A percentile compares a stretch with the other conserved stretches of the same genome.
Conservation (phyloP, 1,284 basidiomycete genomes). For the Malassezia furfur region DNA sequence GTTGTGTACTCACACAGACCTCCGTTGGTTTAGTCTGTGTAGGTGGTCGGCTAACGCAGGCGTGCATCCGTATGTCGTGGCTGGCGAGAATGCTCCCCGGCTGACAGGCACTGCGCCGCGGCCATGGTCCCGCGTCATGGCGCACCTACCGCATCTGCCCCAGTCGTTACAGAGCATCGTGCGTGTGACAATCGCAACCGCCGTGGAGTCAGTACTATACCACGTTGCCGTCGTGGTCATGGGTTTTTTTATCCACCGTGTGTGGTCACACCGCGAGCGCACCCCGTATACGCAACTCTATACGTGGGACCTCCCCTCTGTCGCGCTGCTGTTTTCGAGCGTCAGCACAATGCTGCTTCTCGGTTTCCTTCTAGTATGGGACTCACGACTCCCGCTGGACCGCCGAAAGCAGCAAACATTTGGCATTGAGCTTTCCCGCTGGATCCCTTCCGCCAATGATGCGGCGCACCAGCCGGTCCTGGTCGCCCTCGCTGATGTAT, state of each 20-base stretch:
- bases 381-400: not conserved
- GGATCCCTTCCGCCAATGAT: not conserved
- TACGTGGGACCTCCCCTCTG: constrained; percentile 6
- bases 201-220: not conserved
- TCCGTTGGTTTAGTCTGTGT: constrained; percentile 18
- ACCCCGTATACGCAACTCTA: not conserved
- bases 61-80: not conserved
- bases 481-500: not conserved
- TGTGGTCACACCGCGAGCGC: not conserved
- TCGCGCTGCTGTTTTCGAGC: constrained; percentile 16
- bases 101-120: not conserved
- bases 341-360: constrained; percentile 15
- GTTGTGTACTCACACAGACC: constrained; percentile 4
- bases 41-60: not conserved
- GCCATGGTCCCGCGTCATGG: not conserved
- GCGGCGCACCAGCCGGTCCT: not conserved
- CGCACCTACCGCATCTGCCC: not conserved
- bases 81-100: not conserved
- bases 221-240: not conserved
- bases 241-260: not conserved
- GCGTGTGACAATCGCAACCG: not conserved
- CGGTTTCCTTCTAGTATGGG: constrained; percentile 17
- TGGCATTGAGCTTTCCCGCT: not conserved
- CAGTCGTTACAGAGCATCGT: not conserved
- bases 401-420: not conserved